Conservation (phyloP, 129 eudicot genomes). For the Deinandra increscens region DNA sequence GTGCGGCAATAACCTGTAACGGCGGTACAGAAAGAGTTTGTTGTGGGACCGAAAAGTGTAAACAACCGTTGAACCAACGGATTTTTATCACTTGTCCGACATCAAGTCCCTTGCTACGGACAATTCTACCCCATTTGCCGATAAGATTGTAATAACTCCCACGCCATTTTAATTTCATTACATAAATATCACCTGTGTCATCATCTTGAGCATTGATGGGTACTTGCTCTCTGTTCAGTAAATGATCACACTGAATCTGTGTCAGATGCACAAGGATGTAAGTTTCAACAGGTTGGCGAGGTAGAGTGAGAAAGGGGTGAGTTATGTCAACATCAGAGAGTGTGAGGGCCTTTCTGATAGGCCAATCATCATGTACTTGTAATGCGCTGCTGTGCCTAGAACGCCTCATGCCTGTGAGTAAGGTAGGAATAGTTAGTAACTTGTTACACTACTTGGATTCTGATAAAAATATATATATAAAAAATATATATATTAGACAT, state of each 20-base stretch:
- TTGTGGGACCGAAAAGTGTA: conserved; percentile 74
- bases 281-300: conserved; percentile 74
- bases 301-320: conserved; percentile 82
- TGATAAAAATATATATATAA: too few species aligned
- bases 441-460: conserved; percentile 6
- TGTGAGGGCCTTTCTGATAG: conserved; percentile 74
- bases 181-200: conserved; percentile 65
- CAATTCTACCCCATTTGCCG: conserved; percentile 79
- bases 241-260: conserved; percentile 58
- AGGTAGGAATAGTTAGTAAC: conserved; percentile 7
- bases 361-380: conserved; percentile 65
- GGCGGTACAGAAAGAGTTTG: conserved; percentile 50
- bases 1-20: conserved; percentile 47
- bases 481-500: too few species aligned
- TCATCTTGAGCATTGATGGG: conserved; percentile 67
- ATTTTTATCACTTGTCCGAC: conserved; percentile 71
- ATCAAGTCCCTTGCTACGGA: conserved; percentile 72
- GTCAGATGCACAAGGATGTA: conserved; percentile 61
- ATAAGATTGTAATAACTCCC: conserved; percentile 77
- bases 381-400: conserved; percentile 46
- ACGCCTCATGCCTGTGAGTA: conserved; percentile 62
- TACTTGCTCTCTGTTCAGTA: conserved; percentile 61
- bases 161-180: conserved; percentile 85
- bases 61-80: conserved; percentile 64
- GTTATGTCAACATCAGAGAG: conserved; percentile 82